Conservation (phyloP, 2,329 filamentous ascomycete genomes). For the Clarireedia homoeocarpa region DNA sequence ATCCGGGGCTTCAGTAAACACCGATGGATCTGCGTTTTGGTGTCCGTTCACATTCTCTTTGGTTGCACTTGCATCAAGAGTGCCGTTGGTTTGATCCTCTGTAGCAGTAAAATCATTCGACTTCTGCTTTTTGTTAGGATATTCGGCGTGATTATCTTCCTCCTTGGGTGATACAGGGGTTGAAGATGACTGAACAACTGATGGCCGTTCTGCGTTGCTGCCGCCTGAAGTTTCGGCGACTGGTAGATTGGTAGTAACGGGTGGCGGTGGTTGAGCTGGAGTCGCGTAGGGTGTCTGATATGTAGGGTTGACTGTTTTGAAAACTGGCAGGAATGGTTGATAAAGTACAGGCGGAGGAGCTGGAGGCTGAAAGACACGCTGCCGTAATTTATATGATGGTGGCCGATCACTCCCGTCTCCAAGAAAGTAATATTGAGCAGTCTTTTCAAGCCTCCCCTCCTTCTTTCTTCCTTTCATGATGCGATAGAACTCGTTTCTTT, state of each 20-base stretch:
- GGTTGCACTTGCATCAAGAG: constrained; percentile 3
- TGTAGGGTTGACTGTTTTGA: constrained; percentile 15
- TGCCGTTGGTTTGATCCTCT: constrained; percentile 16
- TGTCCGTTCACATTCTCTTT: neutral
- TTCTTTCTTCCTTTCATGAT: constrained; percentile 48
- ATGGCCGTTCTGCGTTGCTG: neutral
- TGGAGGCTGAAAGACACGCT: constrained; percentile 1
- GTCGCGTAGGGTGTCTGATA: constrained; percentile 7
- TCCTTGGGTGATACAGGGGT: constrained; percentile 14
- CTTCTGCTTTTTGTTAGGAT: constrained; percentile 24
- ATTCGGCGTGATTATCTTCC: constrained; percentile 11
- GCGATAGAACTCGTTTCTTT: constrained; percentile 42
- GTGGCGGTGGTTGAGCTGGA: neutral
- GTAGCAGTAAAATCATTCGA: constrained; percentile 16
- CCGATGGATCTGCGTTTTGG: constrained; percentile 4
- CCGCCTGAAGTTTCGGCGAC: neutral
- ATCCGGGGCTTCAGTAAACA: neutral
- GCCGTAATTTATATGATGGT: constrained; percentile 11
- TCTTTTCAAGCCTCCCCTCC: constrained; percentile 47
- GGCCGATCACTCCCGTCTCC: constrained; percentile 26
- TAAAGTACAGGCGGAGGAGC: neutral
- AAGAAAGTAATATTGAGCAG: constrained; percentile 44
- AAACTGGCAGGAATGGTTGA: constrained; percentile 2
- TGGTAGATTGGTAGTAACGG: neutral
- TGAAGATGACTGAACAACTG: constrained; percentile 5